Conservation (phyloP, 495 filamentous ascomycete genomes). For the Neurospora sp. region DNA sequence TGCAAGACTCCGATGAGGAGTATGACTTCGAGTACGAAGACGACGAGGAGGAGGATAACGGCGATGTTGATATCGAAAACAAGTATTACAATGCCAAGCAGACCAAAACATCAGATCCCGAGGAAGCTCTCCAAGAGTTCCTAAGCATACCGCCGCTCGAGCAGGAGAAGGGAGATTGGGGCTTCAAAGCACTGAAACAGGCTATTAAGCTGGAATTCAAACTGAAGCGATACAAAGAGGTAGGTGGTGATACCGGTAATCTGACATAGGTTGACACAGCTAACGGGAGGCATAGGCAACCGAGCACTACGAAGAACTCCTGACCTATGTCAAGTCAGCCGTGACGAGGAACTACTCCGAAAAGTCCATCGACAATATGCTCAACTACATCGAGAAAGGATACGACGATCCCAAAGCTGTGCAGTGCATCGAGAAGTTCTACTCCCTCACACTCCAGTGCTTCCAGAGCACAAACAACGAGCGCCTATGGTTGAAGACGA, state of each 20-base stretch:
- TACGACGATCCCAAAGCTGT: conserved; percentile 67
- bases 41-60: conserved; percentile 79
- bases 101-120: conserved; percentile 76
- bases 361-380: conserved; percentile 99
- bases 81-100: conserved; percentile 99
- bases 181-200: conserved; percentile 96
- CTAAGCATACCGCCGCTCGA: conserved; percentile 76
- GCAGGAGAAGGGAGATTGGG: conserved; percentile 89
- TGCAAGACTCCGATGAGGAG: conserved; percentile 95
- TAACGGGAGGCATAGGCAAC: conserved; percentile 54
- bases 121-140: conserved; percentile 87
- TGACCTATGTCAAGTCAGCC: conserved; percentile 94
- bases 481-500: conserved; percentile 94
- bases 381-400: conserved; percentile 93
- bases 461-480: conserved; percentile 98
- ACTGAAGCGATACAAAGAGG: conserved; percentile 73
- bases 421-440: conserved; percentile 90
- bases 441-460: conserved; percentile 80
- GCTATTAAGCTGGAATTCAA: conserved; percentile 96
- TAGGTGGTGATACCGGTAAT: conserved; percentile 18
- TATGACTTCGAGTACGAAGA: conserved; percentile 96
- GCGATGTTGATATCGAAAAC: conserved; percentile 93
- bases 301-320: conserved; percentile 89
- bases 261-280: background rate
- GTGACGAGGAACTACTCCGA: conserved; percentile 98